Base-by-base conservation (phyloP, 352 stramenopile genomes). In the Globisporangium middletonii region DNA sequence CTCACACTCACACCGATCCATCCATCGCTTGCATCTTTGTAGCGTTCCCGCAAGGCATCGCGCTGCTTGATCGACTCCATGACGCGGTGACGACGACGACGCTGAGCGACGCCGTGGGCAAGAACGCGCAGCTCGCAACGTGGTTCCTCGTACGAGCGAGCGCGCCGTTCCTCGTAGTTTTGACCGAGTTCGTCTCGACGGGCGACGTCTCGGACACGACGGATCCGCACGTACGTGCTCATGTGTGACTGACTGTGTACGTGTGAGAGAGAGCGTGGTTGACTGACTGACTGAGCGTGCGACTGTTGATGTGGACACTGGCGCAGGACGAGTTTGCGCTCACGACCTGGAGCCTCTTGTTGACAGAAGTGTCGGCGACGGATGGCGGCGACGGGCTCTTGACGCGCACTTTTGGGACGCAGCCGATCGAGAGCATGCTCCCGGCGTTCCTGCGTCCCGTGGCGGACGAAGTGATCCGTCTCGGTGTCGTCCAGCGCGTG, bases 101-200 rank as follows among this genome's bases (percentile, higher is more conserved):
- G 19, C 63, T 64, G 19, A 64, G 75, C 47, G 81, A 91, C 48
- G 55, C 64, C 1, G 48, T 49, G 5, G 70, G 77, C 11, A 33
- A 57, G 26, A 61, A 68, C 27, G 53, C 70, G 35, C 37, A 64
- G 19, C 38, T 91, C 18, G 53, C 74, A 9, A 69, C 46, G 23
- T 89, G 81, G 81, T 67, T 91, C 33, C 64, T 91, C 30, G 63
- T 83, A 1, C 81, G 79, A 50, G 62, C 73, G 19, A 72, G 67
- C n/a, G 64, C 60, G 16, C 77, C 81, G 33, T 76, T 86, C n/a
- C 47, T 91, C n/a, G 57, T 57, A 38, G 62, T 71, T 0, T 54
- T 91, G 35, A 79, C 81, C 4, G 65, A 71, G n/a, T 77, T 88
- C 37, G 61, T 85, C 9, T 60, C 70, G 1, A 68, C 56, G 6